Evolutionary conservation across 1,284 basidiomycete genomes (phyloP), one percentile per base, ranked within the genome.

Genomic region (Calocybe gambosa): DNA sequence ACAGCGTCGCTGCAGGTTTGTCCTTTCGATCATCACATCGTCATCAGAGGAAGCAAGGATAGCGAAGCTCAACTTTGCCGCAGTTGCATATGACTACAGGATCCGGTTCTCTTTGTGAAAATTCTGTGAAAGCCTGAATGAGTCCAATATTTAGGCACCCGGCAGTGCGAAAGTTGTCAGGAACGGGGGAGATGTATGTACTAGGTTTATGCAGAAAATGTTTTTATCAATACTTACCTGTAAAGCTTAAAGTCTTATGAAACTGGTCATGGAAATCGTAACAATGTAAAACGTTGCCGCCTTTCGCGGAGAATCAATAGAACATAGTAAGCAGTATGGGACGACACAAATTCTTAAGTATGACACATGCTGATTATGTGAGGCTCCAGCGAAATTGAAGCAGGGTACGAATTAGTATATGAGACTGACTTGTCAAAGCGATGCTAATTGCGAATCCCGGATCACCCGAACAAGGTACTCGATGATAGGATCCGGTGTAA

Each of bases 31-130:
- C 20, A 35, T 41, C 25, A 34, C 31, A 7, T 34, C n/a, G 3
- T n/a, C 31, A 9, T 31, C 1, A 5, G 28, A 21, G n/a, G n/a
- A 3, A 1, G 19, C 18, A 23, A 21, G 26, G 35, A 38, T 18
- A 28, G 20, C 19, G 28, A 29, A 37, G 25, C 25, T 18, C 16
- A 20, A 31, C 28, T 44, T 44, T 16, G 42, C 42, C 34, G 42
- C 21, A 38, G 35, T 28, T 16, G 20, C 18, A 12, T 4, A 23
- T 18, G 21, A 39, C 21, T 8, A 28, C 28, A 40, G n/a, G 15
- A 28, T 40, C 15, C 13, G 18, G 6, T 9, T 21, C n/a, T 16
- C 26, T 18, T 7, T 3, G 7, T 16, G 26, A 7, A 21, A 21
- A 15, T 13, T 13, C 15, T 40, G 15, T 40, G 10, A 23, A 12